Evolutionary conservation across 306 rosid genomes (phyloP).

Genomic region (Rosa lucieae): DNA sequence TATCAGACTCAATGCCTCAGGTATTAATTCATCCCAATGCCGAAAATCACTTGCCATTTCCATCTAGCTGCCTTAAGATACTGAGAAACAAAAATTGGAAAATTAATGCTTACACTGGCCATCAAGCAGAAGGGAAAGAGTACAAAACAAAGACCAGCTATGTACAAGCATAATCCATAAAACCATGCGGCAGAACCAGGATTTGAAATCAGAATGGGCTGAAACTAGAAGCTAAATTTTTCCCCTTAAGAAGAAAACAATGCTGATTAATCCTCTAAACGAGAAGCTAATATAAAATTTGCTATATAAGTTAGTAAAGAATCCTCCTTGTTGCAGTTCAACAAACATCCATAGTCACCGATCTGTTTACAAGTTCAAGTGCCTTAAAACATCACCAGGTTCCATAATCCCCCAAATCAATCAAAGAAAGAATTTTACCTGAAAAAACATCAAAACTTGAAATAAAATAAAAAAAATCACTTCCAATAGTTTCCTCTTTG

Average conservation of each 20-base stretch:
- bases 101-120: background rate
- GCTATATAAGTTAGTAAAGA: no score
- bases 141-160: background rate
- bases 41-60: slow-evolving; percentile 52
- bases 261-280: no score
- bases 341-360: no score
- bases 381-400: no score
- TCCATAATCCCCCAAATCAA: background rate
- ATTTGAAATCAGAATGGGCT: background rate
- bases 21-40: slow-evolving; percentile 87
- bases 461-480: background rate
- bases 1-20: slow-evolving; percentile 78
- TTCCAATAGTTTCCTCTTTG: background rate
- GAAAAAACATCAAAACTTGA: background rate
- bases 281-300: no score
- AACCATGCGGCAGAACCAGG: background rate
- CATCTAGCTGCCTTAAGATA: slow-evolving; percentile 49
- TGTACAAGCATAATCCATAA: background rate
- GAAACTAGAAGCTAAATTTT: background rate
- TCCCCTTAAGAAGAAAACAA: no score
- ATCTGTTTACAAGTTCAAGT: no score
- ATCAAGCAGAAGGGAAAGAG: background rate
- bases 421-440: background rate
- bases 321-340: no score
- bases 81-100: background rate